phyloP scores from a whole-genome alignment of 257 asterid species.

The Jasminum sambac region DNA sequence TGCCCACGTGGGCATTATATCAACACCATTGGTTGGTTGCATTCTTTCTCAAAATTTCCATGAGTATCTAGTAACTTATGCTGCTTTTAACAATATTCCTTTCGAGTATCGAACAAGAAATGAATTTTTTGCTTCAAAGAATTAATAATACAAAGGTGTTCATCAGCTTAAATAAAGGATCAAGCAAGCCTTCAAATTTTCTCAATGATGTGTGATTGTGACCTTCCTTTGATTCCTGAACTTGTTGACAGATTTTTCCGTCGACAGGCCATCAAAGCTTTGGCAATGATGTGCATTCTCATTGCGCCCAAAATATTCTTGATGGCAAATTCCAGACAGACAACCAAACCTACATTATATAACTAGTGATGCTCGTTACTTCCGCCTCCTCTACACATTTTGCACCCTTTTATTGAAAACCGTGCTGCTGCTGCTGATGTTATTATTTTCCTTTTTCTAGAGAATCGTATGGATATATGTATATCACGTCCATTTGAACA shows the following conservation, averaged over 20 bases:
- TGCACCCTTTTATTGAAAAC: background rate
- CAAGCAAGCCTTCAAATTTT: background rate
- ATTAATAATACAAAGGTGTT: background rate
- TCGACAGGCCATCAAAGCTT: background rate
- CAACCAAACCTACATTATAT: background rate
- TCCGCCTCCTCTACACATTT: background rate
- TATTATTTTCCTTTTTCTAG: background rate
- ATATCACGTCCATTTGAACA: background rate
- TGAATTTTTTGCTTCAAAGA: background rate
- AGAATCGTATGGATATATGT: slow-evolving; percentile 1
- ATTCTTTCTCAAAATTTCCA: background rate
- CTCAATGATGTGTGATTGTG: background rate
- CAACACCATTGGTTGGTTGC: background rate
- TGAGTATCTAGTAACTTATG: background rate
- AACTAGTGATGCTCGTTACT: background rate
- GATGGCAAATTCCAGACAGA: background rate
- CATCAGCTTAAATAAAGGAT: background rate
- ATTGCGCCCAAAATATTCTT: background rate
- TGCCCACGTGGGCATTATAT: too few species aligned
- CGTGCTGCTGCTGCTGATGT: background rate
- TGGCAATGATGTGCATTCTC: background rate
- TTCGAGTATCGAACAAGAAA: background rate
- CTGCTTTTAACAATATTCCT: background rate
- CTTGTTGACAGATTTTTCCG: background rate
- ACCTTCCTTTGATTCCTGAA: background rate